Base-by-base conservation (phyloP, 371 early-diverging fungal species). In the Fennellomyces sp. region DNA sequence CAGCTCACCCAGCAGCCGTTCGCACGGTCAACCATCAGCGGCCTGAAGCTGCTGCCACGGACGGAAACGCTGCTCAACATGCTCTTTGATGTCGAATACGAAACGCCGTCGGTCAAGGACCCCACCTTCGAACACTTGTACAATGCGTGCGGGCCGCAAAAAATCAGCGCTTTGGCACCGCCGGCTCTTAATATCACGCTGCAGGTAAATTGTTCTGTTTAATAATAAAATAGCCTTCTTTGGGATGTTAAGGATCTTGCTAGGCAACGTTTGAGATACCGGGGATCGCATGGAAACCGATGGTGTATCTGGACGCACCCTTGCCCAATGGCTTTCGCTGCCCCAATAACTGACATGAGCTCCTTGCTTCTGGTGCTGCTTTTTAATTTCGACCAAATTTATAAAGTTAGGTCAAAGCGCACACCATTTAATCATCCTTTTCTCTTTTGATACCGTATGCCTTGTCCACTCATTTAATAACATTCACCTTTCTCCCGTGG, bases 251-350 rank as follows among this genome's bases (percentile, higher is more conserved):
- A 28, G 27, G n/a, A 38, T n/a, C n/a, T n/a, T n/a, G n/a, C 26
- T 62, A 75, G 76, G 70, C 72, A 13, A 56, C 58, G 26, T 70
- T 76, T 59, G 63, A 68, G 41, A 61, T 76, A 13, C 61, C 60
- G 51, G 76, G 76, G 4, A 66, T 76, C 42, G 48, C 63, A n/a
- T 76, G 76, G 76, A 67, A 64, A 26, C 76, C 73, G 4, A 47
- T 64, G 7, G 48, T 61, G 21, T 63, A 61, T 1, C 47, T 53
- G 7, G 64, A 61, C 21, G 60, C 65, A 12, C 66, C 69, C 2
- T 64, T 64, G 27, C 65, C 61, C 3, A 64, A 70, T 28, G 73
- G 73, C 2, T 64, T 73, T 12, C 59, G 64, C 11, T 73, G 73
- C 35, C 73, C 73, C 15, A 58, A 58, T 33, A 58, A 58, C 48